Conservation (phyloP, 305 asterid genomes). For the Fraxinus xanthoxyloides region DNA sequence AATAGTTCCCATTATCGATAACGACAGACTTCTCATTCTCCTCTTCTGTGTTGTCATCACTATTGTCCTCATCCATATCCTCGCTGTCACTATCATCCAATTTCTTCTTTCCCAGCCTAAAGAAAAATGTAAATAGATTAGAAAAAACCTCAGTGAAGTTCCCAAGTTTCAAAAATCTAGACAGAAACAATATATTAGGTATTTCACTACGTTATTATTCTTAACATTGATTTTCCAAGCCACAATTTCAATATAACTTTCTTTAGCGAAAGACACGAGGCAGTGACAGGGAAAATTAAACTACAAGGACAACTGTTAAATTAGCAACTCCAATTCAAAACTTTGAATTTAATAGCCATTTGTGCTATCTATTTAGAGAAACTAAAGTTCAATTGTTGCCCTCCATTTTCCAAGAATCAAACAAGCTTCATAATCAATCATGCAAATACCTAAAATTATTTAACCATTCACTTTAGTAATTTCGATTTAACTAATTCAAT, state of each 20-base stretch:
- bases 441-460: background rate
- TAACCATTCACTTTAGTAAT: background rate
- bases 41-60: conserved; percentile 40
- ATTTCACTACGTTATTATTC: background rate
- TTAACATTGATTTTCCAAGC: background rate
- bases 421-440: background rate
- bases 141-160: conserved; percentile 7
- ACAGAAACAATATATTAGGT: background rate
- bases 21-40: conserved; percentile 62
- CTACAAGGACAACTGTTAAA: background rate
- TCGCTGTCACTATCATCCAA: conserved; percentile 76
- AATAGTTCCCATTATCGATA: conserved; percentile 47
- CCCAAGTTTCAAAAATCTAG: background rate
- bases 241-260: background rate
- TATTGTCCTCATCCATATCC: conserved; percentile 50
- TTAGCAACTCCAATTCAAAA: background rate
- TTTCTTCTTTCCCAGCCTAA: conserved; percentile 84
- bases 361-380: background rate
- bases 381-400: background rate
- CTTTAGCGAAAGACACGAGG: background rate
- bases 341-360: background rate
- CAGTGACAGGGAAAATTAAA: background rate
- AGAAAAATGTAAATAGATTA: background rate
- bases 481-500: background rate
- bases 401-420: background rate